phyloP scores from a whole-genome alignment of 768 basidiomycete genomes.

The Mycena vitilis region DNA sequence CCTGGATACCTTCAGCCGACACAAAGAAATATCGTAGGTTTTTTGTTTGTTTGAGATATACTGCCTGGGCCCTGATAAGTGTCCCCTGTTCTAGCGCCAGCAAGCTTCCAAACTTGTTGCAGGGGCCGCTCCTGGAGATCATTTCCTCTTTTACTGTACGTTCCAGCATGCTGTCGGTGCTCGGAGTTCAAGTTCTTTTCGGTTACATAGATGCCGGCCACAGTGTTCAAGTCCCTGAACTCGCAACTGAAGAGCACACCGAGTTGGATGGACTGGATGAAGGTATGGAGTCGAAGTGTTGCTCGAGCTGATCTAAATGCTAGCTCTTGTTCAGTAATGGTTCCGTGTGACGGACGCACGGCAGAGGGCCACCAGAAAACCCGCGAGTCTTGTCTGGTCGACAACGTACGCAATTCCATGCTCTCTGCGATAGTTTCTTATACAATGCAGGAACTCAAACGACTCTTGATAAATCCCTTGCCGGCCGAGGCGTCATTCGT shows the following conservation, averaged over 20 bases:
- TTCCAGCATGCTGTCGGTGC: not conserved
- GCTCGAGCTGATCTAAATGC: not conserved
- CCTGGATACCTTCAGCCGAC: slow-evolving; percentile 24
- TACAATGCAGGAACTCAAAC: slow-evolving; percentile 24
- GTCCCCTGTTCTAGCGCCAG: not conserved
- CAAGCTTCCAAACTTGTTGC: slow-evolving; percentile 11
- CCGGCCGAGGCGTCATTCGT: slow-evolving; percentile 15
- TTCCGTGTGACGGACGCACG: slow-evolving; percentile 22
- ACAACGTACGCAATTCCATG: no score
- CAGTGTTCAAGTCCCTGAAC: slow-evolving; percentile 23
- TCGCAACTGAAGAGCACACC: slow-evolving; percentile 7
- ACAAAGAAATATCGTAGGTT: slow-evolving; percentile 12
- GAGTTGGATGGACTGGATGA: slow-evolving; percentile 25
- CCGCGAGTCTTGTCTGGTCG: slow-evolving; percentile 24
- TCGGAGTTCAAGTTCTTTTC: not conserved
- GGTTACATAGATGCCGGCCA: slow-evolving; percentile 10
- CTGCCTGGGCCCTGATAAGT: not conserved
- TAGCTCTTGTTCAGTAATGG: slow-evolving; percentile 4
- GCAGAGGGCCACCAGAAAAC: not conserved
- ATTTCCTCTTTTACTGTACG: slow-evolving; percentile 30
- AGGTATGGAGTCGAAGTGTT: not conserved
- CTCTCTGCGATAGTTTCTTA: no score
- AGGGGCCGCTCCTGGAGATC: slow-evolving; percentile 14
- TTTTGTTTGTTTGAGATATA: not conserved
- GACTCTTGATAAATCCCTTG: slow-evolving; percentile 18